A percentile compares a stretch with the other conserved stretches of the same genome.
Evolutionary conservation across 2,329 filamentous ascomycete species (phyloP).

Genomic region (Neonectria sp.): DNA sequence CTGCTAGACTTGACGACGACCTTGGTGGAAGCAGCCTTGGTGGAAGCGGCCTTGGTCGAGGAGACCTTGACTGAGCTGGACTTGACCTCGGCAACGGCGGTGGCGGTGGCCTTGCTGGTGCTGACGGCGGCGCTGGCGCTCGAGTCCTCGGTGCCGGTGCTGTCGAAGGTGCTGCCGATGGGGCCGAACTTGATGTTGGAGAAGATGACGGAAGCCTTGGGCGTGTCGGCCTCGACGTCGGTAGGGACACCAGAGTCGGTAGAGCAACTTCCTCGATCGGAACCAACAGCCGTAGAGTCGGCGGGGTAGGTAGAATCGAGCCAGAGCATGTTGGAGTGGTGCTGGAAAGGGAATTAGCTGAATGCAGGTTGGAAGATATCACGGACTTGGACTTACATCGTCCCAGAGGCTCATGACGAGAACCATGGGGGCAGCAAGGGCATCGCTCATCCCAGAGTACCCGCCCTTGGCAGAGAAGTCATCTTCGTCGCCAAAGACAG

Average conservation of each 20-base stretch:
- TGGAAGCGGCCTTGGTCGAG: not conserved
- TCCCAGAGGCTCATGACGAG: constrained; percentile 70
- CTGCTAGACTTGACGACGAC: constrained; percentile 19
- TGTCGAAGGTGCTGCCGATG: constrained; percentile 66
- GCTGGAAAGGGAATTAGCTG: constrained; percentile 43
- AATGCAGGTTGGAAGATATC: too few species aligned
- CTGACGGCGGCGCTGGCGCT: constrained; percentile 20
- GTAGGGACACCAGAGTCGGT: constrained; percentile 66
- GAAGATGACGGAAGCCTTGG: constrained; percentile 66
- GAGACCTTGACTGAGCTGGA: not conserved
- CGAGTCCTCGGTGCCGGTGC: constrained; percentile 24
- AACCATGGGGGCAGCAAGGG: constrained; percentile 59
- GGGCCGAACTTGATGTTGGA: constrained; percentile 71
- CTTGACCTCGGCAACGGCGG: constrained; percentile 7
- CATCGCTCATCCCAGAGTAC: constrained; percentile 66
- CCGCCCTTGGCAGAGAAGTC: constrained; percentile 71
- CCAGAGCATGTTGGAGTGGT: constrained; percentile 80
- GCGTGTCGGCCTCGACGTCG: constrained; percentile 61
- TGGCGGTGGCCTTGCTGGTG: constrained; percentile 10
- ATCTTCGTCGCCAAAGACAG: constrained; percentile 67
- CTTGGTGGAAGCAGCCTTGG: not conserved
- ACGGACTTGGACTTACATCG: constrained; percentile 58
- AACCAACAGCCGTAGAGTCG: constrained; percentile 60
- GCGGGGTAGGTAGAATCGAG: constrained; percentile 76
- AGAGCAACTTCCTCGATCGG: constrained; percentile 67